Evolutionary conservation across 1,139 yeast species (phyloP).

Genomic region (Scheffersomyces lignicola): DNA sequence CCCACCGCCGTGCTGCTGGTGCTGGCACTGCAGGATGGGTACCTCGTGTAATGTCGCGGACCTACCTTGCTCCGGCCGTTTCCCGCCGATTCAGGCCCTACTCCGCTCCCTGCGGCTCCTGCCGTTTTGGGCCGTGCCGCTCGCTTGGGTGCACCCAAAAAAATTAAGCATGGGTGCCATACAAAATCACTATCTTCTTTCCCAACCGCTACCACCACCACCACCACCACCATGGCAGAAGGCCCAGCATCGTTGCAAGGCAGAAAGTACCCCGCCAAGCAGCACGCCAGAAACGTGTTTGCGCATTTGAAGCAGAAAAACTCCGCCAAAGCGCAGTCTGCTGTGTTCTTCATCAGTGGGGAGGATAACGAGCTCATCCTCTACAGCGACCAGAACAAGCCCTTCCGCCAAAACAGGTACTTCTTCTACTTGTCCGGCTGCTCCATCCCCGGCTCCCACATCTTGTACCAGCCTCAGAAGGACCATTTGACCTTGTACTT

Average conservation of each 20-base stretch:
- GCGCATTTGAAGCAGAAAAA: conserved; percentile 36
- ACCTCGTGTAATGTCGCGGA: too few relatives aligned
- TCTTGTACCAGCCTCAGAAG: conserved; percentile 53
- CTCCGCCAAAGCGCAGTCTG: conserved; percentile 14
- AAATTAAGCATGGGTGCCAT: conserved; percentile 1
- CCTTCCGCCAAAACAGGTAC: conserved; percentile 86
- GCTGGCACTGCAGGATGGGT: too few relatives aligned
- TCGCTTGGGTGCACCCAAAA: neutral
- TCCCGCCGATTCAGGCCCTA: neutral
- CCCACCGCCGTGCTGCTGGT: too few relatives aligned
- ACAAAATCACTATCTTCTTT: too few relatives aligned
- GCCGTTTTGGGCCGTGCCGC: neutral
- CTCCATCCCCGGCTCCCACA: conserved; percentile 73
- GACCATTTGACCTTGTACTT: conserved; percentile 71
- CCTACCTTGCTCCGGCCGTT: too few relatives aligned
- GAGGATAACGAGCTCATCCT: conserved; percentile 62
- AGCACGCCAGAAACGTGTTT: conserved; percentile 58
- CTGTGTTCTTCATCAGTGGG: conserved; percentile 64
- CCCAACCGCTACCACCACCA: too few relatives aligned
- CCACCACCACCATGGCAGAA: conserved; percentile 8
- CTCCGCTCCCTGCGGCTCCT: too few relatives aligned
- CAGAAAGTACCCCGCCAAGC: conserved; percentile 71
- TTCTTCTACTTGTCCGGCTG: conserved; percentile 89
- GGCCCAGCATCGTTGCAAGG: conserved; percentile 22
- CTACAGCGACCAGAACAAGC: conserved; percentile 77